A percentile compares a stretch with the other conserved stretches of the same genome.
These are phyloP conservation scores for Chloroidium sp. DNA, from an alignment of 163 green algal species.

Conservation along the genomic window DNA sequence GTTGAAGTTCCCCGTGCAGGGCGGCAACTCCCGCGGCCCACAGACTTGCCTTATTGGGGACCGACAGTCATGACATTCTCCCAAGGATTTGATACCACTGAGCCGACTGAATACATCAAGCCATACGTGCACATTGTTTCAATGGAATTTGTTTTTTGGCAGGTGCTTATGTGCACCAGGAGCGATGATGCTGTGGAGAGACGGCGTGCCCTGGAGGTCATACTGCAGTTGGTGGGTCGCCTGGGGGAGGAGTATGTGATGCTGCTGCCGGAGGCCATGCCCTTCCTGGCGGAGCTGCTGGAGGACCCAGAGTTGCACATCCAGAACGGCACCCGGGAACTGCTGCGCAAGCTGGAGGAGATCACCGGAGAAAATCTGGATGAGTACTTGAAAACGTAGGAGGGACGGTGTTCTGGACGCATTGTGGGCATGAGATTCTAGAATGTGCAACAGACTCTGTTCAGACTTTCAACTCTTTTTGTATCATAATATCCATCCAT, in stretches of 20 bases:
- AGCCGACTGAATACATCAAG: background rate
- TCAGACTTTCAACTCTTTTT: no score
- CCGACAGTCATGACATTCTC: no score
- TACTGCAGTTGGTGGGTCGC: slow-evolving; percentile 46
- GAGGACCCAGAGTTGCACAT: slow-evolving; percentile 71
- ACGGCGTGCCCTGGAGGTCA: slow-evolving; percentile 45
- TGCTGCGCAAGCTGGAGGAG: slow-evolving; percentile 71
- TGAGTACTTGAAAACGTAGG: slow-evolving; percentile 54
- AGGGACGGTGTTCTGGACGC: no score
- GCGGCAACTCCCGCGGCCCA: no score
- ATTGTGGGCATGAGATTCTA: no score
- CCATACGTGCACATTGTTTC: background rate
- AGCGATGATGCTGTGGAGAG: slow-evolving; percentile 23
- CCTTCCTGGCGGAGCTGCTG: slow-evolving; percentile 78
- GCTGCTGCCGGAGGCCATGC: slow-evolving; percentile 75
- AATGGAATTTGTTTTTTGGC: slow-evolving; percentile 3
- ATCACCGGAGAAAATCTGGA: slow-evolving; percentile 75
- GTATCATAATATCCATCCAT: no score
- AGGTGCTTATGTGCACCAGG: slow-evolving; percentile 75
- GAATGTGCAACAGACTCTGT: no score
- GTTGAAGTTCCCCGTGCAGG: no score
- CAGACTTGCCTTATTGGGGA: no score
- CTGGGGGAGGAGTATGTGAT: slow-evolving; percentile 79
- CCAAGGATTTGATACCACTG: no score
- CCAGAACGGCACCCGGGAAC: slow-evolving; percentile 35